A percentile compares a stretch with the other conserved stretches of the same genome.
Evolutionary conservation across 345 rosid species (phyloP).

Genomic region (Luvunga scandens): DNA sequence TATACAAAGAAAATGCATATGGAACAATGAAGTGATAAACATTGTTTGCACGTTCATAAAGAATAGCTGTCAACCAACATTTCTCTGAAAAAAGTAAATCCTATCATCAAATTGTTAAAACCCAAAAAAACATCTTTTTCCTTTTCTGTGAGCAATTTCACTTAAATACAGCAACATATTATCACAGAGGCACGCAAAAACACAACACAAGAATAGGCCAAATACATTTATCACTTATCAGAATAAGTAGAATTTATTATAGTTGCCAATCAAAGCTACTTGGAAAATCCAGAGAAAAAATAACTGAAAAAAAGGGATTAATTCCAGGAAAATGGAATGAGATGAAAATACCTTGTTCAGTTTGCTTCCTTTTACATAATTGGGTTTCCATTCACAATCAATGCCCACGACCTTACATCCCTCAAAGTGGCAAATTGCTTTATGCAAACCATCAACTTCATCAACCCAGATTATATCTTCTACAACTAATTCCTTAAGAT

Average conservation of each 20-base stretch:
- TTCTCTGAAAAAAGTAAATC: background rate
- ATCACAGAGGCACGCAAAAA: background rate
- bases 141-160: background rate
- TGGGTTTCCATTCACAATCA: slow-evolving; percentile 99
- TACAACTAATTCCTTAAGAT: slow-evolving; percentile 57
- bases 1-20: background rate
- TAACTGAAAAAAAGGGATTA: background rate
- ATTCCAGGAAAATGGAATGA: background rate
- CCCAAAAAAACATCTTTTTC: background rate
- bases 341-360: slow-evolving; percentile 61
- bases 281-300: background rate
- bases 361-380: slow-evolving; percentile 64
- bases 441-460: slow-evolving; percentile 47
- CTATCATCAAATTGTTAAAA: background rate
- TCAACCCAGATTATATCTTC: slow-evolving; percentile 83
- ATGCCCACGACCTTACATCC: slow-evolving; percentile 74
- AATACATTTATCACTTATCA: background rate
- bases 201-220: background rate
- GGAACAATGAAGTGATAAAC: background rate
- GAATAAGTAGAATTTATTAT: background rate
- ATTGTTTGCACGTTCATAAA: background rate
- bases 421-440: slow-evolving; percentile 59
- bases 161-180: background rate
- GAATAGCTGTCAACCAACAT: background rate
- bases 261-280: background rate